A percentile compares a stretch with the other conserved stretches of the same genome.
phyloP scores from a whole-genome alignment of 441 rosid species.

The Populus hybrid region DNA sequence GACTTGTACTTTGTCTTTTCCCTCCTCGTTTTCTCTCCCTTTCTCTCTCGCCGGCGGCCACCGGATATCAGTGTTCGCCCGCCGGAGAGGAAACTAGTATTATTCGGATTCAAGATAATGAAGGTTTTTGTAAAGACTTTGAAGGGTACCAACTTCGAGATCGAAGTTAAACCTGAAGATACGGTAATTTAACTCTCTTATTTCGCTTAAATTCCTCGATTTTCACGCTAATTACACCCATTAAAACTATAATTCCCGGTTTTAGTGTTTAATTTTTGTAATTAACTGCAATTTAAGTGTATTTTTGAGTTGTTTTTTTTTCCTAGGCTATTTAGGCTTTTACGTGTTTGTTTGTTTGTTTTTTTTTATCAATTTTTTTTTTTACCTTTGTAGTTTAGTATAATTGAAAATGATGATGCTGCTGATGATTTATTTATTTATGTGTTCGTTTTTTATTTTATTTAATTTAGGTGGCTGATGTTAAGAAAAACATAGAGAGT shows the following conservation, averaged over 20 bases:
- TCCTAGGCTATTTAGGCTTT: background rate
- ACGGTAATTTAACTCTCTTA: constrained; percentile 32
- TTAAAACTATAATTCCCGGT: background rate
- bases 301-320: background rate
- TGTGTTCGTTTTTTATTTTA: background rate
- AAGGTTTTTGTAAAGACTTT: constrained; percentile 72
- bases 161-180: constrained; percentile 69
- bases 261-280: background rate
- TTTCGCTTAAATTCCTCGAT: background rate
- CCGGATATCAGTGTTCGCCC: background rate
- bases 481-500: constrained; percentile 58
- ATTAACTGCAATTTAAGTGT: background rate
- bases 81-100: constrained; percentile 16
- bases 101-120: constrained; percentile 34
- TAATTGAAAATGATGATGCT: background rate
- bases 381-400: too few species aligned
- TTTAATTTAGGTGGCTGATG: constrained; percentile 51
- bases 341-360: background rate
- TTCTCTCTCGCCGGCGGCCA: constrained; percentile 10
- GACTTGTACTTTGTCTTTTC: background rate
- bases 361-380: too few species aligned
- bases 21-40: background rate
- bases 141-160: constrained; percentile 74
- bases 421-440: background rate
- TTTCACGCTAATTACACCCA: background rate